These are phyloP conservation scores for Plectosphaerella plurivora DNA, from an alignment of 2,329 filamentous ascomycete genomes.

Conservation along the genomic window DNA sequence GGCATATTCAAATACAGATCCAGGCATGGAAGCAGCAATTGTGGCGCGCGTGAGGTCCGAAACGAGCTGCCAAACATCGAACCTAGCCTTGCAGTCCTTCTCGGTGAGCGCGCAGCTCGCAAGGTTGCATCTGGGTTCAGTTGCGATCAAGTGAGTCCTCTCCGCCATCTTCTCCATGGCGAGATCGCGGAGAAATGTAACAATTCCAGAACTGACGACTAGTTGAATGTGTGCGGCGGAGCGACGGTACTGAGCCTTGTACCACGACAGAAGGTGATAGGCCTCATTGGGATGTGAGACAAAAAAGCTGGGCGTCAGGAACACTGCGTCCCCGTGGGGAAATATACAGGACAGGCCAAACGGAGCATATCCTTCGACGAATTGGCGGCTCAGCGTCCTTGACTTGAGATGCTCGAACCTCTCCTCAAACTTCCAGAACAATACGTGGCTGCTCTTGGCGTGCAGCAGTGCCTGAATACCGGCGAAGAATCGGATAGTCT, in stretches of 20 bases:
- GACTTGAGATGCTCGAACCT: constrained; percentile 16
- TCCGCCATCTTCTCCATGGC: constrained; percentile 1
- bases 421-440: constrained; percentile 34
- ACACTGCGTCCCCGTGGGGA: constrained; percentile 23
- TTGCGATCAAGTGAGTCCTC: too few relatives aligned
- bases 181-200: constrained; percentile 23
- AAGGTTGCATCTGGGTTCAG: background rate
- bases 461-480: constrained; percentile 22
- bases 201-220: constrained; percentile 21
- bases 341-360: constrained; percentile 18
- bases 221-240: constrained; percentile 14
- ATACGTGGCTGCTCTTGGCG: constrained; percentile 14
- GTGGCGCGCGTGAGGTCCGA: constrained; percentile 16
- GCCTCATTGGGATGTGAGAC: constrained; percentile 29
- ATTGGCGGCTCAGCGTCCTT: constrained; percentile 8
- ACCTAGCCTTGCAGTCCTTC: constrained; percentile 8
- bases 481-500: constrained; percentile 34
- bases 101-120: background rate
- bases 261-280: constrained; percentile 30
- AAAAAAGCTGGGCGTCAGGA: constrained; percentile 39
- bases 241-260: constrained; percentile 6
- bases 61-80: constrained; percentile 9
- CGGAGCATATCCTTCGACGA: constrained; percentile 1
- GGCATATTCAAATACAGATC: constrained; percentile 38
- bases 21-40: constrained; percentile 25